Evolutionary conservation across 208 protist genomes (phyloP).

Genomic region (Lotmaria passim): DNA sequence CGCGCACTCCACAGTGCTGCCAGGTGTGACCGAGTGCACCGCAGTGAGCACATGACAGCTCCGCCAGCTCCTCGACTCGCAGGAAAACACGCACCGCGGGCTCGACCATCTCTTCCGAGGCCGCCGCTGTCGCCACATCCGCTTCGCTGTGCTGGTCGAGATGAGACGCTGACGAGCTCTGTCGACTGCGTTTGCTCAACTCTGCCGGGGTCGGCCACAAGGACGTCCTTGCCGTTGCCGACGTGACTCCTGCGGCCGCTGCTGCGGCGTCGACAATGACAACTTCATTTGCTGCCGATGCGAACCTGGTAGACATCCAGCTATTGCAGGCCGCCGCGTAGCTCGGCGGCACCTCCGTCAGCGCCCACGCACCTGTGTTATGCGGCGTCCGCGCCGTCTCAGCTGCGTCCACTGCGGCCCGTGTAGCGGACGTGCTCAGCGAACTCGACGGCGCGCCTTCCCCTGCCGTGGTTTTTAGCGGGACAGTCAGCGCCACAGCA

Average conservation of each 20-base stretch:
- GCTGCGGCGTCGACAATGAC: background rate
- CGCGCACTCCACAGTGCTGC: slow-evolving; percentile 34
- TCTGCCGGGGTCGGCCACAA: slow-evolving; percentile 1
- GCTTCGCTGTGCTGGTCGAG: background rate
- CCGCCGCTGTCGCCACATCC: too few species aligned
- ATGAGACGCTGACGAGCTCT: background rate
- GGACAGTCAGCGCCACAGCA: slow-evolving; percentile 7
- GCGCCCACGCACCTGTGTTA: background rate
- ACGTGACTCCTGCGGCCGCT: background rate
- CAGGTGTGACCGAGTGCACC: slow-evolving; percentile 38
- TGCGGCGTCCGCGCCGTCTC: background rate
- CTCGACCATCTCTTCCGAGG: background rate
- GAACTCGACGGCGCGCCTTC: too few species aligned
- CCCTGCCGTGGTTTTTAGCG: background rate
- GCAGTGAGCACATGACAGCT: slow-evolving; percentile 38
- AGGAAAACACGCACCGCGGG: slow-evolving; percentile 28
- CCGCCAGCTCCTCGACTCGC: slow-evolving; percentile 42
- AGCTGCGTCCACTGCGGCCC: too few species aligned
- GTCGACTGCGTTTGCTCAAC: background rate
- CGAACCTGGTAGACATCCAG: too few species aligned
- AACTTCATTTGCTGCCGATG: background rate
- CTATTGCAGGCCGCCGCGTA: background rate
- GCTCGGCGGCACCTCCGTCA: slow-evolving; percentile 14
- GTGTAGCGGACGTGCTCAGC: too few species aligned
- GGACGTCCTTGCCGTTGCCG: background rate